Conservation (phyloP, 306 rosid genomes). For the Hylodesmum podocarpum region DNA sequence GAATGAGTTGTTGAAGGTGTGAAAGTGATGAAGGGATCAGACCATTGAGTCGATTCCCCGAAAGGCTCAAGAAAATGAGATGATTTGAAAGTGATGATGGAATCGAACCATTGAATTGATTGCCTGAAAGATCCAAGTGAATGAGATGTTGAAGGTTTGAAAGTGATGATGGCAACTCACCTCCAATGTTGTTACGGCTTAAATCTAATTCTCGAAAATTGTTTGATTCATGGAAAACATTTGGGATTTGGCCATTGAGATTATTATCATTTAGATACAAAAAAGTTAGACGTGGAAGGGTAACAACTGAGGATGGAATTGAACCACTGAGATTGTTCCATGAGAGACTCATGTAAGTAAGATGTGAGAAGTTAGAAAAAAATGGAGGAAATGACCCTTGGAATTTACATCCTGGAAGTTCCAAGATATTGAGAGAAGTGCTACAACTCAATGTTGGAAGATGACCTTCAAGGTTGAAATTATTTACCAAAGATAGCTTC, state of each 20-base stretch:
- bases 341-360: neutral
- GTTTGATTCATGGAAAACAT: neutral
- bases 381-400: neutral
- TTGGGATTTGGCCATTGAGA: neutral
- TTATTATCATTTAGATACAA: neutral
- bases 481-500: neutral
- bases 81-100: neutral
- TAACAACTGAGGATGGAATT: neutral
- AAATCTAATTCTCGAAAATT: neutral
- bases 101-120: neutral
- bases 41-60: neutral
- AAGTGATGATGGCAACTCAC: neutral
- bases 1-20: neutral
- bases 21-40: neutral
- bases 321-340: neutral
- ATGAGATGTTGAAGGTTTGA: neutral
- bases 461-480: neutral
- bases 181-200: neutral
- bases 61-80: neutral
- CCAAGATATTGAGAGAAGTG: neutral
- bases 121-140: neutral
- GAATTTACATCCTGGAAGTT: neutral
- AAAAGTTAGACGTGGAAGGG: neutral
- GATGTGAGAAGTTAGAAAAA: neutral
- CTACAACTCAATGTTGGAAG: neutral